Conservation (phyloP, 805 yeast species). For the Geotrichum ghanense region DNA sequence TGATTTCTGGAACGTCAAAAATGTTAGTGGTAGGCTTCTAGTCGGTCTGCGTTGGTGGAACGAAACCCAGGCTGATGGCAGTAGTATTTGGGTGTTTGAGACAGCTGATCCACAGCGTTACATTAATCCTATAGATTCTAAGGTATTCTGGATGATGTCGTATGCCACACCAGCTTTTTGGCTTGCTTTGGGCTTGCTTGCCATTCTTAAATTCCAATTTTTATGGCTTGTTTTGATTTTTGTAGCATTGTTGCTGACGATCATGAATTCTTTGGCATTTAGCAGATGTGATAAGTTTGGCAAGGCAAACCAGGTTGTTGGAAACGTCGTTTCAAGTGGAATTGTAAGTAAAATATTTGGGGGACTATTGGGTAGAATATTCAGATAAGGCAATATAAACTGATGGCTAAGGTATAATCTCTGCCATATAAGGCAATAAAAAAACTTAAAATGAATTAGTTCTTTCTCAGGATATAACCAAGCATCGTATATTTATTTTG, state of each 20-base stretch:
- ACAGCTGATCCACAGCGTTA: constrained; percentile 54
- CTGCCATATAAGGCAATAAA: too few species aligned
- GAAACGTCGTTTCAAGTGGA: constrained; percentile 26
- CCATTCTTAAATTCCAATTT: constrained; percentile 69
- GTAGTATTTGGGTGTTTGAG: constrained; percentile 79
- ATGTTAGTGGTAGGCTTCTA: constrained; percentile 76
- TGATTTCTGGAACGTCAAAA: constrained; percentile 90
- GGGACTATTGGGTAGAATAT: not conserved
- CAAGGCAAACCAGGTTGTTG: constrained; percentile 55
- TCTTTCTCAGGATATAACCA: too few species aligned
- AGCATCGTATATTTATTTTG: too few species aligned
- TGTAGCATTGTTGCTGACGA: constrained; percentile 60
- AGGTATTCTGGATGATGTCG: constrained; percentile 72
- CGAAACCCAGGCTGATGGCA: constrained; percentile 51
- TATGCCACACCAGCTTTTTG: constrained; percentile 70
- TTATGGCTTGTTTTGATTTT: constrained; percentile 32
- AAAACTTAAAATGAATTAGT: too few species aligned
- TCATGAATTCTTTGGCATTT: constrained; percentile 81
- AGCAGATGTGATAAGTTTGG: constrained; percentile 89
- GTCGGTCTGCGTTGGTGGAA: constrained; percentile 97
- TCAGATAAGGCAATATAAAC: too few species aligned
- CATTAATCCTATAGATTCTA: constrained; percentile 86
- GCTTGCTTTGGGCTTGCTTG: constrained; percentile 63
- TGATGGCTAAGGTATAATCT: too few species aligned
- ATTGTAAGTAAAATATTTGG: not conserved